Conservation (phyloP, 2,329 filamentous ascomycete genomes). For the Talaromyces sp. region DNA sequence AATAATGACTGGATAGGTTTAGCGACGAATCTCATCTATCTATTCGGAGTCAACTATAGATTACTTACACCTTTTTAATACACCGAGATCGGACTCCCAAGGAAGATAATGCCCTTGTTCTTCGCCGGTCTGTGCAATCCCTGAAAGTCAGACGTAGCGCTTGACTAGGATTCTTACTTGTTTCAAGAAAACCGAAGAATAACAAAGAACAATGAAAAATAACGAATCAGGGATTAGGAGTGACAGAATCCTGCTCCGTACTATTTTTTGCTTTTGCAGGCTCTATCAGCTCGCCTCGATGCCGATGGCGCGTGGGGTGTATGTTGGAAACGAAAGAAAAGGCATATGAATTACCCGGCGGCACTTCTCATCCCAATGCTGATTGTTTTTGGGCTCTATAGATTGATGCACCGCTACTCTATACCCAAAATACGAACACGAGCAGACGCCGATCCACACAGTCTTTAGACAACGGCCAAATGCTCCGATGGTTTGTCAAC, state of each 20-base stretch:
- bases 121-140: not conserved
- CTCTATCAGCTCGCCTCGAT: not conserved
- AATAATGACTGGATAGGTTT: not conserved
- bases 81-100: not conserved
- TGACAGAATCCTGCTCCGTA: not conserved
- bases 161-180: not conserved
- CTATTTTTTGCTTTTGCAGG: not conserved
- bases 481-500: not conserved
- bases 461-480: not conserved
- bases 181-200: not conserved
- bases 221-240: not conserved
- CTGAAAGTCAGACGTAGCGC: not conserved
- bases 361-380: too few relatives aligned
- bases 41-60: not conserved
- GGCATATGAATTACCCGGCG: too few relatives aligned
- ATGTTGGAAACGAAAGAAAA: too few relatives aligned
- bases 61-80: not conserved
- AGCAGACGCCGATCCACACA: not conserved
- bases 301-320: too few relatives aligned
- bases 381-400: not conserved
- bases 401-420: not conserved
- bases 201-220: not conserved
- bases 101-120: not conserved
- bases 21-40: not conserved
- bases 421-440: not conserved